Evolutionary conservation across 257 asterid species (phyloP).

Genomic region (Catharanthus roseus): DNA sequence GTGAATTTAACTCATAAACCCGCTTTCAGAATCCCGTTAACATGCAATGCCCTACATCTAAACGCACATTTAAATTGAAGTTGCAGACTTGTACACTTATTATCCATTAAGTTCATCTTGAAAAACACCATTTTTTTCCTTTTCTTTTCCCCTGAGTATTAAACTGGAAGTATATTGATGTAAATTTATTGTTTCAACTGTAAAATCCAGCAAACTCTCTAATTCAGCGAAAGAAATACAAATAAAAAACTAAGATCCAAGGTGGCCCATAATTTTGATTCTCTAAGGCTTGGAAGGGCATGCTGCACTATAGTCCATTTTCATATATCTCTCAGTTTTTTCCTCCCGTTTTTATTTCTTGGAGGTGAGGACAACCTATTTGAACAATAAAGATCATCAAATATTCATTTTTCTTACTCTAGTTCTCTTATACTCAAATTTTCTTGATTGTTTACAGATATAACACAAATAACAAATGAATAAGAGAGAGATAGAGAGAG

Average conservation of each 20-base stretch:
- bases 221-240: neutral
- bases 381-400: neutral
- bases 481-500: no score
- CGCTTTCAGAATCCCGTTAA: no score
- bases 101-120: neutral
- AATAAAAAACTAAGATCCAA: neutral
- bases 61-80: no score
- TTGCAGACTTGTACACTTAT: neutral
- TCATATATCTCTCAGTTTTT: neutral
- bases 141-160: neutral
- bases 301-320: neutral
- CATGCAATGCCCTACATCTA: neutral
- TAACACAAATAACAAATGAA: neutral
- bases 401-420: neutral
- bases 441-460: slow-evolving; percentile 2
- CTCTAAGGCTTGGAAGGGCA: neutral
- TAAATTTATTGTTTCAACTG: neutral
- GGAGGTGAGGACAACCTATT: neutral
- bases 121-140: no score
- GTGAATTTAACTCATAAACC: neutral
- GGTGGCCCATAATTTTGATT: neutral
- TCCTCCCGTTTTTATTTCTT: neutral
- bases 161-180: neutral
- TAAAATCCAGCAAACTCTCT: neutral
- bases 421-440: neutral